phyloP scores from a whole-genome alignment of 192 early-diverging fungal genomes.

The Linnemannia exigua region DNA sequence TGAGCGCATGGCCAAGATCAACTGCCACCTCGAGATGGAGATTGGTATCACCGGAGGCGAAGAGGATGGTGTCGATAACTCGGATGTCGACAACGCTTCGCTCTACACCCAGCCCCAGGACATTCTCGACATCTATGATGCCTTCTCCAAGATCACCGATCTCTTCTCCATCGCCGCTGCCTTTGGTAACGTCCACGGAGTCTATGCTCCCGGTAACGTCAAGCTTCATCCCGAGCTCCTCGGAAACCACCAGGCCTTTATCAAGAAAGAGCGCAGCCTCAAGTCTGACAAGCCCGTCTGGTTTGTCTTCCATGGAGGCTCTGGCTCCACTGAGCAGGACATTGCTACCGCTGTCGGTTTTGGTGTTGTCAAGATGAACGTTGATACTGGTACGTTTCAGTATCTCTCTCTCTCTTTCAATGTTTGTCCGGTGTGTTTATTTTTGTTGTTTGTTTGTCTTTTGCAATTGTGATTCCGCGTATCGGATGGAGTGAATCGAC shows the following conservation, averaged over 20 bases:
- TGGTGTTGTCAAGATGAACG: conserved; percentile 99
- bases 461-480: conserved; percentile 11
- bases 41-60: conserved; percentile 98
- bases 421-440: background rate
- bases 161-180: conserved; percentile 96
- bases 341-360: conserved; percentile 82
- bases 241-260: conserved; percentile 88
- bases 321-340: conserved; percentile 83
- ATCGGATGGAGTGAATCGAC: background rate
- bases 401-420: background rate
- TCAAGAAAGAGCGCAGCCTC: conserved; percentile 72
- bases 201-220: conserved; percentile 96
- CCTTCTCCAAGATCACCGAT: conserved; percentile 85
- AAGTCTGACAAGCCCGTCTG: conserved; percentile 81
- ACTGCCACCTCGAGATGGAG: conserved; percentile 94
- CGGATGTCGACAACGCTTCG: conserved; percentile 86
- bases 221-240: conserved; percentile 91
- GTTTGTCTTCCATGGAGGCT: conserved; percentile 98
- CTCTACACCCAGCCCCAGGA: conserved; percentile 97
- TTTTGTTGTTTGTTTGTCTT: background rate
- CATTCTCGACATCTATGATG: conserved; percentile 93
- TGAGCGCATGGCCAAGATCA: conserved; percentile 89
- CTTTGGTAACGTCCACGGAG: conserved; percentile 95
- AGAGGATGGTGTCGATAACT: conserved; percentile 98
- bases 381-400: conserved; percentile 79